Evolutionary conservation across 2,329 filamentous ascomycete genomes (phyloP).

Genomic region (Alternaria ventricosa): DNA sequence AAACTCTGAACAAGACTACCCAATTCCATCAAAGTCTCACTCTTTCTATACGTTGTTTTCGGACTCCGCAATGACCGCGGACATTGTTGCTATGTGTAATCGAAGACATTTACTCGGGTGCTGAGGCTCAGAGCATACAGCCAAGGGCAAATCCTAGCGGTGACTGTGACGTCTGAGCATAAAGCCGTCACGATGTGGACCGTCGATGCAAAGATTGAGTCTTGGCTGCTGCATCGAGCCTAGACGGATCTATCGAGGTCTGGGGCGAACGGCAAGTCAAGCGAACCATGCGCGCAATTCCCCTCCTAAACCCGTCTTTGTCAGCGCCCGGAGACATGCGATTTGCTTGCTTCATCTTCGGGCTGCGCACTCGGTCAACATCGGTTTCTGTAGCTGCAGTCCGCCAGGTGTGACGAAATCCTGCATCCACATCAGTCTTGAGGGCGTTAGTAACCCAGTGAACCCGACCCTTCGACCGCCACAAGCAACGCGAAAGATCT

Average conservation of each 20-base stretch:
- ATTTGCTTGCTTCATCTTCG: slow-evolving; percentile 19
- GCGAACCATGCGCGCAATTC: slow-evolving; percentile 12
- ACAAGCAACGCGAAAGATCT: slow-evolving; percentile 19
- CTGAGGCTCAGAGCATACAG: slow-evolving; percentile 14
- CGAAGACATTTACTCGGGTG: slow-evolving; percentile 20
- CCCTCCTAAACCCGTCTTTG: not conserved
- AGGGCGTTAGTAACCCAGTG: slow-evolving; percentile 19
- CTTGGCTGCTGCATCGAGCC: slow-evolving; percentile 33
- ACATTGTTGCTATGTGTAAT: slow-evolving; percentile 2
- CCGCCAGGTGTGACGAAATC: slow-evolving; percentile 17
- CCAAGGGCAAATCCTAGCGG: slow-evolving; percentile 7
- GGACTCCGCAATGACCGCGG: slow-evolving; percentile 21
- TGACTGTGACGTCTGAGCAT: slow-evolving; percentile 27
- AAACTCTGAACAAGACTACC: not conserved
- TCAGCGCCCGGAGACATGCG: slow-evolving; percentile 8
- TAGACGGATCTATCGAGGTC: not conserved
- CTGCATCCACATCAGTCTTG: slow-evolving; percentile 7
- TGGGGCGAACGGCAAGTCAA: not conserved
- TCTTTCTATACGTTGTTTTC: slow-evolving; percentile 20
- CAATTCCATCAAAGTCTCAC: not conserved
- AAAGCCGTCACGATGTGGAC: slow-evolving; percentile 23
- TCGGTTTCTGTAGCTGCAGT: slow-evolving; percentile 16
- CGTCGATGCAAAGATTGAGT: slow-evolving; percentile 25
- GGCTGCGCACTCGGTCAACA: slow-evolving; percentile 17
- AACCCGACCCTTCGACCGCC: slow-evolving; percentile 17